Base-by-base conservation (phyloP, 2,329 filamentous ascomycete species). In the Colletotrichum tanaceti region DNA sequence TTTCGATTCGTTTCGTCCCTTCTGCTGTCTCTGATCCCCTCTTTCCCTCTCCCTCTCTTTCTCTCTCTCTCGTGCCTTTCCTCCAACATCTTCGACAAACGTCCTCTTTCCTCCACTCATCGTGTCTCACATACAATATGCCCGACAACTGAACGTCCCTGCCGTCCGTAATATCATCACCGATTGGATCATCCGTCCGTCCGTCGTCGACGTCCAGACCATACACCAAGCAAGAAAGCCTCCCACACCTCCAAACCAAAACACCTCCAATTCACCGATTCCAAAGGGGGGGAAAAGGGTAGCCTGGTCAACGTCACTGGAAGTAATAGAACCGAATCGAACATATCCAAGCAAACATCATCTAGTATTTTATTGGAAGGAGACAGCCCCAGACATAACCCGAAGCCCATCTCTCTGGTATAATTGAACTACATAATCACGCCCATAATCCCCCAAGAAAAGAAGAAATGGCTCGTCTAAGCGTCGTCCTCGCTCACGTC, bases 401-500 rank as follows among this genome's bases (percentile, higher is more conserved):
- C 38, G 46, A 43, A 41, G 38, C 14, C 28, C 22, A 6, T 46
- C 16, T 43, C 50, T 46, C 20, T 13, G 22, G 63, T 41, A 35
- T 63, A 47, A 32, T 53, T 39, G 28, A 64, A 55, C 49, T 53
- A 65, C 65, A 54, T 59, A 65, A 28, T 28, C 28, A 28, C 28
- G 28, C 28, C 28, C 28, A 28, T 28, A 28, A 28, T 7, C 28
- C 28, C 20, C 11, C 20, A 46, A n/a, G 20, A 53, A 39, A 2
- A 46, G 20, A 50, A 49, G 50, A 49, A 24, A 70, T 70, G 67
- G 63, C 67, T 68, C 67, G 67, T 68, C 58, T 68, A 28, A 68
- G 67, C 64, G 28, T 41, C 53, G 43, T 68, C 58, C 46, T 70
- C 67, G 28, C 52, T 16, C 58, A 54, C 2, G 13, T 68, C 52